Base-by-base conservation (phyloP, 257 asterid species). In the Verbena officinalis region DNA sequence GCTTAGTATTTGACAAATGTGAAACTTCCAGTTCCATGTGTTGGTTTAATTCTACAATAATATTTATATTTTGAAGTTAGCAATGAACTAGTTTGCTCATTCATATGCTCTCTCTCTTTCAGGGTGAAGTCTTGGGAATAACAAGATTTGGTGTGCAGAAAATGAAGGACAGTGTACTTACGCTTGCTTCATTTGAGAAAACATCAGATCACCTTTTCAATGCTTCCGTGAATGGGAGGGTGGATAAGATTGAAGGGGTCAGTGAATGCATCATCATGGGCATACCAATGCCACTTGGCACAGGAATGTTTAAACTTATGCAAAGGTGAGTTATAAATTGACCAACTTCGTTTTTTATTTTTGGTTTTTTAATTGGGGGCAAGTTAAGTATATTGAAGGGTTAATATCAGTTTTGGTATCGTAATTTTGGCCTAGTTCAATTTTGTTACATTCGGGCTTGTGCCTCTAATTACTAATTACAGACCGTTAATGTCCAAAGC, bases 81-180 rank as follows among this genome's bases (percentile, higher is more conserved):
- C 7, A 40, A 21, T 67, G 31, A 27, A 15, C 46, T 31, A 4
- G 21, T 65, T 59, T 45, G 24, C 30, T 42, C 54, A 13, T 45
- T 67, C 27, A 22, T 60, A 50, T 57, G 34, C 49, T 40, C 34
- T 55, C 17, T 40, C 63, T 43, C 33, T 59, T 62, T 60, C 90
- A 93, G 98, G 97, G 97, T 62, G 98, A 87, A 73, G 94, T 86
- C 44, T 71, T 93, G 73, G 98, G 98, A 69, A 93, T 93, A 56
- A 93, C 95, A 36, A 85, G 97, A 69, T 31, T 53, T 31, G 98
- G 98, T 21, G 78, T 93, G 72, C 86, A 81, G 91, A 90, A 75
- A 79, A 84, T 93, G 95, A 87, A 71, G 75, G 97, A 93, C 54
- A 90, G 98, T 63, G 94, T 92, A 21, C 72, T 92, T 75, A 89